A percentile compares a stretch with the other conserved stretches of the same genome.
Conservation (phyloP, 108 stramenopile genomes). For the Cyclostephanos invisitatus region DNA sequence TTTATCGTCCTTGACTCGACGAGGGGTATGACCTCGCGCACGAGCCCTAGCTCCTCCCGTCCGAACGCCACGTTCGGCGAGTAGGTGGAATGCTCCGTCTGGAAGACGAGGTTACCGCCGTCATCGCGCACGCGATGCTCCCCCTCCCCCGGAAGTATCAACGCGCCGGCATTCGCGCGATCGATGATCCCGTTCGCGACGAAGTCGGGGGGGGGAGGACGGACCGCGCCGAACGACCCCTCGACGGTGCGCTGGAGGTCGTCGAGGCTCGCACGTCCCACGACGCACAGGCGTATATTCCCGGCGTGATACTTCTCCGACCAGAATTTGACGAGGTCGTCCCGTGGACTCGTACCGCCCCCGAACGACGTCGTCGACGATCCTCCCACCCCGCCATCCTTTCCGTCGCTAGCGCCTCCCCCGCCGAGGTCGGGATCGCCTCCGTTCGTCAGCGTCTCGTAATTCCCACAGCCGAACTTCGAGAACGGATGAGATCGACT, state of each 20-base stretch:
- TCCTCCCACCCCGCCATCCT: slow-evolving; percentile 26
- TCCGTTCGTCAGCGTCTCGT: slow-evolving; percentile 83
- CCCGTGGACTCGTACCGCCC: slow-evolving; percentile 55
- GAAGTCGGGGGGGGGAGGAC: slow-evolving; percentile 49
- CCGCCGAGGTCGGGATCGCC: slow-evolving; percentile 36
- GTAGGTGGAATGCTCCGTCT: slow-evolving; percentile 73
- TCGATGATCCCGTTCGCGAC: slow-evolving; percentile 53
- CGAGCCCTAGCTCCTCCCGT: slow-evolving; percentile 61
- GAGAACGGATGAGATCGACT: slow-evolving; percentile 76
- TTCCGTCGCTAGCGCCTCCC: too few relatives aligned
- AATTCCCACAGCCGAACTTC: slow-evolving; percentile 96
- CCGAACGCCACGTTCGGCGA: slow-evolving; percentile 69
- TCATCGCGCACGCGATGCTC: slow-evolving; percentile 25
- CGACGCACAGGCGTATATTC: slow-evolving; percentile 88
- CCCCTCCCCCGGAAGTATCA: slow-evolving; percentile 23
- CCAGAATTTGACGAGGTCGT: slow-evolving; percentile 70
- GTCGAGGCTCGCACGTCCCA: slow-evolving; percentile 83
- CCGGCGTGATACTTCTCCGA: slow-evolving; percentile 84
- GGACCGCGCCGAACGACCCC: slow-evolving; percentile 67
- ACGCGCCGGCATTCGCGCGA: slow-evolving; percentile 44
- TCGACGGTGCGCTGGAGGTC: slow-evolving; percentile 76
- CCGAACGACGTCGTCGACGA: slow-evolving; percentile 19
- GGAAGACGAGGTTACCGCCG: slow-evolving; percentile 52
- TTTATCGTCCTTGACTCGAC: slow-evolving; percentile 82
- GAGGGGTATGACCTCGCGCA: slow-evolving; percentile 86